Conservation (phyloP, 1,139 yeast species). For the Lodderomyces margitis region DNA sequence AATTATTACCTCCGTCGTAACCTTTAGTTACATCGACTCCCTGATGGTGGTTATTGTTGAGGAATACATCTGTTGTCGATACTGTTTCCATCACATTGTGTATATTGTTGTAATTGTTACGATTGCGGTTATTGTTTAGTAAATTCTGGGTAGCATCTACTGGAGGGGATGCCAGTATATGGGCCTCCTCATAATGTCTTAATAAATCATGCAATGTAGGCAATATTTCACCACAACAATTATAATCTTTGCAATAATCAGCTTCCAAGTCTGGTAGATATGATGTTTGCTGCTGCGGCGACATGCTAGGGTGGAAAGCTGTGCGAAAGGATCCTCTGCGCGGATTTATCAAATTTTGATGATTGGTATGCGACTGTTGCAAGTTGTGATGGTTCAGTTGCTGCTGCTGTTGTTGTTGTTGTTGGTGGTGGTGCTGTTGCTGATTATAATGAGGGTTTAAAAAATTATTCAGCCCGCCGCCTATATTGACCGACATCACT, state of each 20-base stretch:
- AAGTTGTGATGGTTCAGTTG: conserved; percentile 15
- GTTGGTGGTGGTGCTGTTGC: conserved; percentile 18
- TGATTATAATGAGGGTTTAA: conserved; percentile 5
- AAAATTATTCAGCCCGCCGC: background rate
- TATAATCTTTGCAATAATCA: conserved; percentile 92
- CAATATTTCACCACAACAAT: conserved; percentile 89
- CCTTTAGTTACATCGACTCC: conserved; percentile 12
- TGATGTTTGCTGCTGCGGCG: conserved; percentile 70
- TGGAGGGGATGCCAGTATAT: conserved; percentile 75
- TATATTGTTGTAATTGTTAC: conserved; percentile 40
- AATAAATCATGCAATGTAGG: conserved; percentile 92
- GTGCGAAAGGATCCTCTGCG: conserved; percentile 42
- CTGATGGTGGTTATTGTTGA: conserved; percentile 33
- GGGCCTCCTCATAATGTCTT: conserved; percentile 95
- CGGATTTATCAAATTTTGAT: conserved; percentile 38
- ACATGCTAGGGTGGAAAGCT: conserved; percentile 27
- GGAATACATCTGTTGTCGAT: conserved; percentile 85
- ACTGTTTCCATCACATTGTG: conserved; percentile 67
- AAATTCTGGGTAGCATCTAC: conserved; percentile 35
- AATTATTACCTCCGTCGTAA: conserved; percentile 17
- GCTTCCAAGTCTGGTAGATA: conserved; percentile 92
- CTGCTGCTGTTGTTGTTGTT: conserved; percentile 20
- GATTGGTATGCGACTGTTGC: conserved; percentile 16
- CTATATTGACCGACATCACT: conserved; percentile 53
- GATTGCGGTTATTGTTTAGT: conserved; percentile 32